Percentiles rank a stretch among this genome's conserved stretches.
phyloP scores from a whole-genome alignment of 1,139 yeast genomes.

The Blastobotrys raffinosifermentans region DNA sequence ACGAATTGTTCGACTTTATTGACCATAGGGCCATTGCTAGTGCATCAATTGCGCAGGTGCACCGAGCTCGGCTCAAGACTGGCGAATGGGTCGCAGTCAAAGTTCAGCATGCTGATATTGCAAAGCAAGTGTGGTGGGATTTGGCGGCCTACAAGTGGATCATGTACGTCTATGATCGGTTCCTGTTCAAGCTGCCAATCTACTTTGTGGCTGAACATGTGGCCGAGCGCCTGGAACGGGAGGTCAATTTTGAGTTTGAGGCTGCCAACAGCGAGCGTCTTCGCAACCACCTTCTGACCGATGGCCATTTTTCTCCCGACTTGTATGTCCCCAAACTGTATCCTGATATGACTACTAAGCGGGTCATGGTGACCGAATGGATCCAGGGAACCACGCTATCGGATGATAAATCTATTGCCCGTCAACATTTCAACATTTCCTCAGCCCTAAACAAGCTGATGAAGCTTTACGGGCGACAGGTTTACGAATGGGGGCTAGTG shows the following conservation, averaged over 20 bases:
- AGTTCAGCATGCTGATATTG: constrained; percentile 59
- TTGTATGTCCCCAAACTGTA: constrained; percentile 51
- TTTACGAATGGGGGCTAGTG: constrained; percentile 67
- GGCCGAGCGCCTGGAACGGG: constrained; percentile 51
- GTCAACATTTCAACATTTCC: constrained; percentile 39
- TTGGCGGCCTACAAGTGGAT: constrained; percentile 50
- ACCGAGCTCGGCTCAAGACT: constrained; percentile 45
- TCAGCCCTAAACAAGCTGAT: constrained; percentile 49
- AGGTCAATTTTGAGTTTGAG: constrained; percentile 58
- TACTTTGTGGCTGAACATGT: constrained; percentile 52
- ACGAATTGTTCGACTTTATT: constrained; percentile 41
- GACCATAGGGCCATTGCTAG: constrained; percentile 58
- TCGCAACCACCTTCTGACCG: constrained; percentile 31
- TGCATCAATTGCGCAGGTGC: constrained; percentile 74
- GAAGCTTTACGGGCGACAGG: constrained; percentile 57
- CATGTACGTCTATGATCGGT: constrained; percentile 47
- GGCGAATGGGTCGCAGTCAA: constrained; percentile 62
- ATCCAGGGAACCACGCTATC: constrained; percentile 61
- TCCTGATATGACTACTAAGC: constrained; percentile 41
- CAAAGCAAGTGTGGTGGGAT: constrained; percentile 53
- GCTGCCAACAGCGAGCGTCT: constrained; percentile 43
- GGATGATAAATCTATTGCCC: constrained; percentile 40
- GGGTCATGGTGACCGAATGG: constrained; percentile 67
- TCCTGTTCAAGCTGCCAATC: constrained; percentile 59
- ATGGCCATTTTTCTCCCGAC: constrained; percentile 24